Evolutionary conservation across 495 filamentous ascomycete genomes (phyloP), one percentile per base, ranked within the genome.

Genomic region (Tetracladium setigerum): DNA sequence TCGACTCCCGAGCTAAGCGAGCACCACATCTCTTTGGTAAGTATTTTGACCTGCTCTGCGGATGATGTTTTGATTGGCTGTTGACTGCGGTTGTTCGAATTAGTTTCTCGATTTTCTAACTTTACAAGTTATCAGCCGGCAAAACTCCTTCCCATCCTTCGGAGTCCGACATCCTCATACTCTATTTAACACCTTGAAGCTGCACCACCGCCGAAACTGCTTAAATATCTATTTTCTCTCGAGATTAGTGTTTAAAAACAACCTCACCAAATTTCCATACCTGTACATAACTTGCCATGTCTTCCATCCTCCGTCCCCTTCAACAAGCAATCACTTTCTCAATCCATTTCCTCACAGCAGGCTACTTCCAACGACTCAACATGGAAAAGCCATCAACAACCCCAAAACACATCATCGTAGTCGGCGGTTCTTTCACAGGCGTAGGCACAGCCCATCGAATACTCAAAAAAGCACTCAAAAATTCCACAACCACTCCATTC

Each of bases 381-480:
- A 37, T 10, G 31, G 3, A 5, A 41, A 50, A 5, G 16, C 18
- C 39, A 13, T 9, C 44, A 35, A 13, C 11, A 41, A 42, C 17
- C 13, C 49, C 50, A 43, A 58, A 54, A 44, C 47, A 50, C 27
- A 66, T 67, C 33, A 54, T 66, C 15, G 56, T 68, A 30, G 50
- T 68, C 2, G 65, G 65, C 14, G 57, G 50, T 34, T 60, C 56
- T 39, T 65, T 34, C 37, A 41, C 49, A 2, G 54, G 54, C 15
- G 32, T 57, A 14, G 40, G 37, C 41, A 47, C 42, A 5, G 49
- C 54, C 18, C 54, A 57, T 34, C 27, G 50, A 14, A 39, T 57
- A 11, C 46, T 57, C 15, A 57, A 50, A 34, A 49, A 57, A 32
- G 41, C 46, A 24, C 9, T 27, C 22, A 27, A 27, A 27, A 27